These are phyloP conservation scores for Geotrichum macrosporum DNA, from an alignment of 1,139 yeast genomes.

Conservation along the genomic window DNA sequence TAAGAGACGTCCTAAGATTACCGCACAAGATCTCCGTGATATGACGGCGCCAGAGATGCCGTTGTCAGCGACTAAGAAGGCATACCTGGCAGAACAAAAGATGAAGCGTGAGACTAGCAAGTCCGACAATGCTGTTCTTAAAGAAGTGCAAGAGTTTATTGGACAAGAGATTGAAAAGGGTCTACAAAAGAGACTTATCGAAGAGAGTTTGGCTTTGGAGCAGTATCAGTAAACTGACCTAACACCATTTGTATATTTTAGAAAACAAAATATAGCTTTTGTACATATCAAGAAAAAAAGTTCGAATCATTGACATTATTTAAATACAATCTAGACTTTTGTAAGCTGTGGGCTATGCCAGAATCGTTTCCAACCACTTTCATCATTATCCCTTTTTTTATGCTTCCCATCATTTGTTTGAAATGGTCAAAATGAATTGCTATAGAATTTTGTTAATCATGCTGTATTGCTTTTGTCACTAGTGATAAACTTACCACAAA, in stretches of 20 bases:
- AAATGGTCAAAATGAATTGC: slow-evolving; percentile 4
- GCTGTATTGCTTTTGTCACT: too few relatives aligned
- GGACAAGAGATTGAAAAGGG: slow-evolving; percentile 52
- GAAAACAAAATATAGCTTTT: background rate
- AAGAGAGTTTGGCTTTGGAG: slow-evolving; percentile 34
- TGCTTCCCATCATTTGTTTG: background rate
- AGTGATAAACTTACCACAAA: slow-evolving; percentile 25
- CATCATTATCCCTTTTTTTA: background rate
- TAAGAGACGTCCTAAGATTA: slow-evolving; percentile 31
- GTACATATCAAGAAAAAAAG: background rate
- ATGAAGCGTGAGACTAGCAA: slow-evolving; percentile 9
- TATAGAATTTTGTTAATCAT: background rate
- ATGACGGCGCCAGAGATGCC: slow-evolving; percentile 68
- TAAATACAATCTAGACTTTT: slow-evolving; percentile 3
- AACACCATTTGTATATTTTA: background rate
- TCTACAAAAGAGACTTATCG: slow-evolving; percentile 30
- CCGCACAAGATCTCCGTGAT: slow-evolving; percentile 23
- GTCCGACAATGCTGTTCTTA: slow-evolving; percentile 36
- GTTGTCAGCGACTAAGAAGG: slow-evolving; percentile 32
- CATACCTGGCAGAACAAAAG: slow-evolving; percentile 14
- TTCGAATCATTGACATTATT: too few relatives aligned
- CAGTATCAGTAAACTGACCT: slow-evolving; percentile 28
- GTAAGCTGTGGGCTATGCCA: too few relatives aligned
- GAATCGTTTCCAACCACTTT: background rate
- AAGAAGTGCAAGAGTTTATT: slow-evolving; percentile 62